A percentile compares a stretch with the other conserved stretches of the same genome.
Conservation (phyloP, 1,284 basidiomycete genomes). For the Cerrena zonata region DNA sequence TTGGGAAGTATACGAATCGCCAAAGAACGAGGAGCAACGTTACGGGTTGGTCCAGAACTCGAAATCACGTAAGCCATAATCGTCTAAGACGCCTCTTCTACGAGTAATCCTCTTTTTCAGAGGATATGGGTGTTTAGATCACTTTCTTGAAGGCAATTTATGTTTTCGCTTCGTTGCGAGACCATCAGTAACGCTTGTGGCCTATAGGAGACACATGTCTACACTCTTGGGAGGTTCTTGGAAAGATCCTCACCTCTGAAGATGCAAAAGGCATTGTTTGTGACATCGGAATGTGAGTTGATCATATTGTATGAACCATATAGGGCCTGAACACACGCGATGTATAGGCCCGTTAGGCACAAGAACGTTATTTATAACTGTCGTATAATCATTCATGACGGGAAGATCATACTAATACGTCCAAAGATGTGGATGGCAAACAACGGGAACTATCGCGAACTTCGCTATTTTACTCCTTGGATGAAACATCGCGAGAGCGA, state of each 20-base stretch:
- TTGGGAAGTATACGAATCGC: constrained; percentile 83
- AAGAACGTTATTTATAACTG: constrained; percentile 98
- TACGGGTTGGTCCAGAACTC: constrained; percentile 97
- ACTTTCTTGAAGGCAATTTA: constrained; percentile 75
- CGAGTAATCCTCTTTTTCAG: constrained; percentile 33
- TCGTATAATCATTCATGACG: constrained; percentile 81
- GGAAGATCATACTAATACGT: constrained; percentile 85
- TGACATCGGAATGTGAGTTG: constrained; percentile 81
- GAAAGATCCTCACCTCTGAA: constrained; percentile 77
- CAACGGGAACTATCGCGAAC: constrained; percentile 95
- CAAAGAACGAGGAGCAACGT: constrained; percentile 81
- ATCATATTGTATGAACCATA: constrained; percentile 2
- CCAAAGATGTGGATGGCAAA: constrained; percentile 99
- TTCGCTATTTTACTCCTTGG: constrained; percentile 97
- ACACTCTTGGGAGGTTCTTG: constrained; percentile 95
- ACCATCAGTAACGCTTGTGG: neutral
- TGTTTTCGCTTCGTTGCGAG: neutral
- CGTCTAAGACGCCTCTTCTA: neutral
- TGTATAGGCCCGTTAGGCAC: constrained; percentile 82
- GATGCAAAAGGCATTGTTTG: constrained; percentile 78
- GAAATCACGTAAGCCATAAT: constrained; percentile 77
- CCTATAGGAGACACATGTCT: constrained; percentile 79
- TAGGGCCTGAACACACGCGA: neutral
- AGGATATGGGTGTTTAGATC: constrained; percentile 92
- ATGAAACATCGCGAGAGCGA: constrained; percentile 82